Evolutionary conservation across 2,329 filamentous ascomycete species (phyloP).

Genomic region (Aspergillus thermomutatus): DNA sequence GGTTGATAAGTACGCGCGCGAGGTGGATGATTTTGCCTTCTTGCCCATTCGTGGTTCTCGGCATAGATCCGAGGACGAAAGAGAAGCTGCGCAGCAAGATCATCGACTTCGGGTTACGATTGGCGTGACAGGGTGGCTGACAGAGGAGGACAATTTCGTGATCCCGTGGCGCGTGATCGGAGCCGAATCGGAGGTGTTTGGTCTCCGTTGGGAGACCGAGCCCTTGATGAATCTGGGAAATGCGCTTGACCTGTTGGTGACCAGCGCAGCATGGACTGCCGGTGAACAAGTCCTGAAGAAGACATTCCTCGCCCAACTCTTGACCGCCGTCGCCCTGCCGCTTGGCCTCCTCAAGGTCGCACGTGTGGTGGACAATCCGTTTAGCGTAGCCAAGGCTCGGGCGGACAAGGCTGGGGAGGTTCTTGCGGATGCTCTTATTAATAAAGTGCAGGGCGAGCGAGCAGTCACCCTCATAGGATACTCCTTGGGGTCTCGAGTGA

Average conservation of each 20-base stretch:
- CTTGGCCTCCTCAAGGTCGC: slow-evolving; percentile 64
- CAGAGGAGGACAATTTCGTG: slow-evolving; percentile 66
- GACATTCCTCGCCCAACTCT: slow-evolving; percentile 65
- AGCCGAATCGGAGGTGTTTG: slow-evolving; percentile 72
- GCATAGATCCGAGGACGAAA: slow-evolving; percentile 44
- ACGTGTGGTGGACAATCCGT: slow-evolving; percentile 74
- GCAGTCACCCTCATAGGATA: slow-evolving; percentile 79
- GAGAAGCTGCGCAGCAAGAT: slow-evolving; percentile 47
- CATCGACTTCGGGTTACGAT: slow-evolving; percentile 77
- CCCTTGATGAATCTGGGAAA: slow-evolving; percentile 73
- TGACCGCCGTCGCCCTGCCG: slow-evolving; percentile 65
- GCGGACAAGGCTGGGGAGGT: slow-evolving; percentile 78
- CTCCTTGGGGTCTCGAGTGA: slow-evolving; percentile 74
- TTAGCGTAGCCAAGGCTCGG: slow-evolving; percentile 70
- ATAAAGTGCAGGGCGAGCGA: slow-evolving; percentile 75
- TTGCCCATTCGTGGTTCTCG: slow-evolving; percentile 63
- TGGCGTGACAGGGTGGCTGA: slow-evolving; percentile 78
- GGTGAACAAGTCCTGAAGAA: slow-evolving; percentile 71
- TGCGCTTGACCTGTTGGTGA: slow-evolving; percentile 72
- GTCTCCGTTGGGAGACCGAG: slow-evolving; percentile 77
- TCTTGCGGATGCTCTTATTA: slow-evolving; percentile 77
- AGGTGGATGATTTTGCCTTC: slow-evolving; percentile 86
- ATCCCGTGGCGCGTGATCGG: slow-evolving; percentile 77
- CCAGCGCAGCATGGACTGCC: slow-evolving; percentile 75
- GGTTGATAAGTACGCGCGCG: slow-evolving; percentile 81